Evolutionary conservation across 805 yeast genomes (phyloP), one percentile per base, ranked within the genome.

Genomic region (Pichia nakasei): DNA sequence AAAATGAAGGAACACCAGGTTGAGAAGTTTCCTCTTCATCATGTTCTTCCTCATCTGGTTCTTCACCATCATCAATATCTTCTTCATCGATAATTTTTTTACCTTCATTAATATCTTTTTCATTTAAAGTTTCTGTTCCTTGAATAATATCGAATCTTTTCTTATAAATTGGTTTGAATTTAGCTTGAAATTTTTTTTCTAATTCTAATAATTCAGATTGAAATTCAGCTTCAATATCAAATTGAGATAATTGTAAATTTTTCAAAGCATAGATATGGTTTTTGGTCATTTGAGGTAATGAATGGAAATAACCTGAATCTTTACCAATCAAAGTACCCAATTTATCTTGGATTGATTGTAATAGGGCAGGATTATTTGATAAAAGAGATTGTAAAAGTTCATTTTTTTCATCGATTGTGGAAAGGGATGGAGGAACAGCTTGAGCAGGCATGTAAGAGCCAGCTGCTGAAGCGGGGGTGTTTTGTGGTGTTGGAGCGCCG

Each of bases 401-500:
- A 40, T 68, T 82, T 51, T 78, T 84, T 60, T 88, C 96, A 51
- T 72, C 74, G 58, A 85, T 85, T 37, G 96, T 86, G 42, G 70
- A 65, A 22, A 86, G 79, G 41, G 80, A 76, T 27, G 71, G 65
- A 19, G 81, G 80, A 52, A 77, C 73, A 41, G 72, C 72, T 44
- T 75, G 78, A 4, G 48, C 7, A 7, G 35, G 45, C 62, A 87
- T 68, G 59, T 80, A 85, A 20, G 89, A 81, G 48, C 78, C 80
- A 35, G 86, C 73, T 32, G 82, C 85, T 31, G 91, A 80, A 4
- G 97, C 85, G 15, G 98, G 98, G 1, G 98, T 93, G 72, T 93
- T 93, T 61, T 93, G 98, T 5, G 98, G 98, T 1, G 98, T 93
- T 37, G 98, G 98, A 7, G 98, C 97, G 57, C 80, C 47, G 38